Percentiles rank a stretch among this genome's conserved stretches.
phyloP scores from a whole-genome alignment of 345 rosid species.

The Eucalyptus victrix region DNA sequence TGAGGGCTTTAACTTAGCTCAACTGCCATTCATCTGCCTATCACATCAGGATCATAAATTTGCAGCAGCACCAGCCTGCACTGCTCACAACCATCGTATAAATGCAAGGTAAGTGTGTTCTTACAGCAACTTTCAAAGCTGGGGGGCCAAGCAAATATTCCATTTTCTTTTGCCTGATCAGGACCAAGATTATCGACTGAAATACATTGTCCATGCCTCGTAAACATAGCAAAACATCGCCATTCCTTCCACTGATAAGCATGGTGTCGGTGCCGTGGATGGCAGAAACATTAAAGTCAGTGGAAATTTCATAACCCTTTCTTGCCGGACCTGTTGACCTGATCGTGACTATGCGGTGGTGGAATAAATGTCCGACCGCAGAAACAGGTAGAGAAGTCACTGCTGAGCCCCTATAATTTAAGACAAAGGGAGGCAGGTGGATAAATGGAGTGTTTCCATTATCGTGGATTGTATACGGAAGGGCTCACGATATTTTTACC shows the following conservation, averaged over 20 bases:
- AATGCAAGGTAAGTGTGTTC: not conserved
- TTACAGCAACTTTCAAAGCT: not conserved
- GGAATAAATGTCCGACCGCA: not conserved
- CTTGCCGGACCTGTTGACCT: not conserved
- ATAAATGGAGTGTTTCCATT: not conserved
- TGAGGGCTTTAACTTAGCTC: slow-evolving; percentile 13
- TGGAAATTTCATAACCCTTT: not conserved
- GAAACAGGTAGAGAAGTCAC: not conserved
- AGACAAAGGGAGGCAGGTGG: not conserved
- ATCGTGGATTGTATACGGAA: not conserved
- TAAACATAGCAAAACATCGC: not conserved
- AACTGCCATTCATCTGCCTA: slow-evolving; percentile 7
- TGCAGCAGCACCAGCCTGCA: not conserved
- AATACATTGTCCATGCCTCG: not conserved
- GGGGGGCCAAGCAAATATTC: not conserved
- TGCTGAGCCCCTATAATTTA: not conserved
- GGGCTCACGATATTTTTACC: not conserved
- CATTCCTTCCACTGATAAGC: not conserved
- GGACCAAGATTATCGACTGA: not conserved
- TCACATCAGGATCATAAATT: not conserved
- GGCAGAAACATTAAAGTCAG: not conserved
- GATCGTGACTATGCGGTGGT: not conserved
- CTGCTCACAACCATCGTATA: not conserved
- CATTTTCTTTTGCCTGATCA: not conserved
- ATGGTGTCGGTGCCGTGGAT: not conserved